Percentiles rank a stretch among this genome's conserved stretches.
Conservation (phyloP, 441 rosid species). For the Erodium trifolium region DNA sequence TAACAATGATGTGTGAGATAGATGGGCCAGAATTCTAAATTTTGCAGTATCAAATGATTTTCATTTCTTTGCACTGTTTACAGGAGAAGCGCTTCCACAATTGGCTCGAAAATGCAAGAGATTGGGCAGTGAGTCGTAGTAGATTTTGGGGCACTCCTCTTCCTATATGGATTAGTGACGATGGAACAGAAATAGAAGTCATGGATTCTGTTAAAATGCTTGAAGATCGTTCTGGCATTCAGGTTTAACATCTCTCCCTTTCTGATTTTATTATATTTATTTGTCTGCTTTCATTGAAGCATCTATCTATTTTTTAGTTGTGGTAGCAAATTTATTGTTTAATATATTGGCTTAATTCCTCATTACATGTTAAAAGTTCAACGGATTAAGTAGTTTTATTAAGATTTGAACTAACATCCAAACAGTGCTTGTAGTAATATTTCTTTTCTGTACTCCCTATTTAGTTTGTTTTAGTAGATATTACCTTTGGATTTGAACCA, state of each 20-base stretch:
- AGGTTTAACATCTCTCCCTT: constrained; percentile 40
- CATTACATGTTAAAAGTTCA: neutral
- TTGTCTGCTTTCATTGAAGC: neutral
- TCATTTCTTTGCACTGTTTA: neutral
- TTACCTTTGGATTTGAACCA: neutral
- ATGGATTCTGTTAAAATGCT: constrained; percentile 81
- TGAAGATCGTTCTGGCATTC: constrained; percentile 81
- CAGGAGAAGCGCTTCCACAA: constrained; percentile 98
- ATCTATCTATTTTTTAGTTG: neutral
- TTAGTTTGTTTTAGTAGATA: neutral
- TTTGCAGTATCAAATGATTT: neutral
- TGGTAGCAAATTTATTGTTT: neutral
- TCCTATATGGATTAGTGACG: constrained; percentile 87
- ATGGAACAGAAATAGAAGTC: constrained; percentile 65
- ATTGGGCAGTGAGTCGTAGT: constrained; percentile 98
- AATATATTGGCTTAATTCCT: neutral
- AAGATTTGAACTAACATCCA: neutral
- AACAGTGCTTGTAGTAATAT: neutral
- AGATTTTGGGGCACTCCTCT: constrained; percentile 99
- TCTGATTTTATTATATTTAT: constrained; percentile 11
- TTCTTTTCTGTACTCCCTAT: neutral
- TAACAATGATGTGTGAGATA: neutral
- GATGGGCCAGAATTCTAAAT: neutral
- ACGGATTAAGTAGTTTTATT: neutral
- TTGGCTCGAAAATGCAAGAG: constrained; percentile 99